Conservation (phyloP, 108 stramenopile genomes). For the Seminavis robusta region DNA sequence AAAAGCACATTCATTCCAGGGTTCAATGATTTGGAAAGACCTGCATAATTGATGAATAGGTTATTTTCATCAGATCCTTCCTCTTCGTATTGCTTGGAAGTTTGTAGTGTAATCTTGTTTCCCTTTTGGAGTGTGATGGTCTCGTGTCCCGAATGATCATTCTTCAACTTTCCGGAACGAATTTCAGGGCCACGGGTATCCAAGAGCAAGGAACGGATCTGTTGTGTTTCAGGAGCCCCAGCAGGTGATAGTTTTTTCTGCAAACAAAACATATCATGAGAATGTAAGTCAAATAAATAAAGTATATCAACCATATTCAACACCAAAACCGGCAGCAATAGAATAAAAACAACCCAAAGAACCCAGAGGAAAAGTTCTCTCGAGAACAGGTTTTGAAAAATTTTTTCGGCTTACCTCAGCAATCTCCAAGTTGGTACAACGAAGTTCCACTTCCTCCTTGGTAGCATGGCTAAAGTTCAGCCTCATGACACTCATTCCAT, state of each 20-base stretch:
- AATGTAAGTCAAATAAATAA: background rate
- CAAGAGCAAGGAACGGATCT: slow-evolving; percentile 79
- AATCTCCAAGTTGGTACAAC: slow-evolving; percentile 72
- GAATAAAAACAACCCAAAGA: slow-evolving; percentile 4
- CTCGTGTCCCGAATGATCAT: slow-evolving; percentile 73
- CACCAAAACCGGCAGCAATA: background rate
- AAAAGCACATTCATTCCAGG: slow-evolving; percentile 91
- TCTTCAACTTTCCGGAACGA: slow-evolving; percentile 79
- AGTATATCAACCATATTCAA: background rate
- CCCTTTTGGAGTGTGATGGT: slow-evolving; percentile 60
- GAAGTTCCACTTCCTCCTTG: slow-evolving; percentile 90
- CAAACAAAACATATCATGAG: slow-evolving; percentile 7
- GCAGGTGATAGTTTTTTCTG: slow-evolving; percentile 21
- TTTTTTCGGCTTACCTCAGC: slow-evolving; percentile 58
- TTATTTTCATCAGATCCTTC: slow-evolving; percentile 58
- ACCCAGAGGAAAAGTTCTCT: background rate
- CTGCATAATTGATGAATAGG: slow-evolving; percentile 79
- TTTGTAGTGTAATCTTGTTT: slow-evolving; percentile 58
- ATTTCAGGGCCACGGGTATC: slow-evolving; percentile 97
- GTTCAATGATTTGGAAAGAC: slow-evolving; percentile 45
- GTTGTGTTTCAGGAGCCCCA: slow-evolving; percentile 23
- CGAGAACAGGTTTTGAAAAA: too few species aligned
- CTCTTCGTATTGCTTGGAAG: slow-evolving; percentile 43
- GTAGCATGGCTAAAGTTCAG: slow-evolving; percentile 97
- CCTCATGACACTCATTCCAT: slow-evolving; percentile 91